Evolutionary conservation across 331 rosid species (phyloP).

Genomic region (Acacia concinna): DNA sequence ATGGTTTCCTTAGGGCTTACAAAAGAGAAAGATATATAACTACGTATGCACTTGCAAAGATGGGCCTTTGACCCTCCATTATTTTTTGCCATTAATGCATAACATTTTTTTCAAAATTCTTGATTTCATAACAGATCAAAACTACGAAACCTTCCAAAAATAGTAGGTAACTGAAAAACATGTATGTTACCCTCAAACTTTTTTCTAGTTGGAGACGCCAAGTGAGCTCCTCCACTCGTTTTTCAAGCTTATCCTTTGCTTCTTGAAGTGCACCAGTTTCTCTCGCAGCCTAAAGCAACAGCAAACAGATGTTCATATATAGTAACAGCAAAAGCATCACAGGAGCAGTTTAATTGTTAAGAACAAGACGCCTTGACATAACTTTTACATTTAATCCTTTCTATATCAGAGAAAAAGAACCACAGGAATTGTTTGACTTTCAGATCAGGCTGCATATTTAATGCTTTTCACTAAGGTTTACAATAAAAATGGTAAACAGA

Average conservation of each 20-base stretch:
- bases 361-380: too few species aligned
- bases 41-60: slow-evolving; percentile 17
- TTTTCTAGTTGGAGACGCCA: slow-evolving; percentile 91
- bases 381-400: too few species aligned
- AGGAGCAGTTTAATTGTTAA: not conserved
- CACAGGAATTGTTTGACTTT: too few species aligned
- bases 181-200: slow-evolving; percentile 66
- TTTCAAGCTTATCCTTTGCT: slow-evolving; percentile 82
- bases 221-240: slow-evolving; percentile 81
- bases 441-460: too few species aligned
- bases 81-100: slow-evolving; percentile 10
- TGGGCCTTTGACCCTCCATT: not conserved
- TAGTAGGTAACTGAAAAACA: slow-evolving; percentile 26
- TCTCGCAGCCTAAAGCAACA: slow-evolving; percentile 69
- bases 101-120: not conserved
- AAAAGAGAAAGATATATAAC: slow-evolving; percentile 19
- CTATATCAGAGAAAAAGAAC: too few species aligned
- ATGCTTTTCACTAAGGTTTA: too few species aligned
- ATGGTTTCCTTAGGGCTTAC: slow-evolving; percentile 32
- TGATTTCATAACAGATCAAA: slow-evolving; percentile 22
- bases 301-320: slow-evolving; percentile 30
- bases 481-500: too few species aligned
- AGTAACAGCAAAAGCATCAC: slow-evolving; percentile 3
- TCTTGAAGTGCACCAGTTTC: slow-evolving; percentile 93
- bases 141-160: slow-evolving; percentile 12